Evolutionary conservation across 257 asterid species (phyloP), one percentile per base, ranked within the genome.

Genomic region (Solanum virginianum): DNA sequence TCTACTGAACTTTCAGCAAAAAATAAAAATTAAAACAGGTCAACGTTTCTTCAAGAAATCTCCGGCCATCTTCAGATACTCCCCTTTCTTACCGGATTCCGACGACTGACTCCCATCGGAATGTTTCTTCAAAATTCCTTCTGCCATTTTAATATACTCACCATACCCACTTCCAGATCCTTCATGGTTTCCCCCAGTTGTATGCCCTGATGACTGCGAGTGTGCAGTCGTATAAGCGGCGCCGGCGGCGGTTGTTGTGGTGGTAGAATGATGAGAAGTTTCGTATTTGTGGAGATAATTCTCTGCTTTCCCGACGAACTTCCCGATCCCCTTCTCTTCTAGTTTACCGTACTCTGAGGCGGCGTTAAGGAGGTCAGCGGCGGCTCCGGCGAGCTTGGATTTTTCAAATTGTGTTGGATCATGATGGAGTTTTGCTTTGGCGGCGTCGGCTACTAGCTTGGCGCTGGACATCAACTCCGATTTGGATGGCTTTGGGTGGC

Each of bases 301-400:
- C 87, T 91, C 93, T 13, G 96, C 93, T 88, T 89, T 90, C 85
- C 86, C 92, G 1, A 88, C 90, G 24, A 88, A 87, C 83, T 85
- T 89, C 2, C 94, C 97, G 8, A 89, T 45, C 4, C 92, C 92
- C 65, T 83, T 83, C 16, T 88, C 94, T 43, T 89, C 94, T 1
- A 91, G 88, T 66, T 92, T 92, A 32, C 93, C 95, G 88, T 88
- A 91, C 47, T 88, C 89, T 0, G 92, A 75, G 68, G 94, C 94
- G 80, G 92, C 92, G 79, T 83, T 45, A 53, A 93, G 88, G 75
- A 93, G 90, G 83, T 92, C 92, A 0, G 92, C 94, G 51, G 93
- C 86, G 24, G 97, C 94, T 17, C 91, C 92, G 45, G 95, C 92
- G 75, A 89, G 84, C 47, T 89, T 85, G 24, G 86, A 80, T 71